A percentile compares a stretch with the other conserved stretches of the same genome.
These are phyloP conservation scores for Fusarium globosum DNA, from an alignment of 2,329 filamentous ascomycete genomes.

Conservation along the genomic window DNA sequence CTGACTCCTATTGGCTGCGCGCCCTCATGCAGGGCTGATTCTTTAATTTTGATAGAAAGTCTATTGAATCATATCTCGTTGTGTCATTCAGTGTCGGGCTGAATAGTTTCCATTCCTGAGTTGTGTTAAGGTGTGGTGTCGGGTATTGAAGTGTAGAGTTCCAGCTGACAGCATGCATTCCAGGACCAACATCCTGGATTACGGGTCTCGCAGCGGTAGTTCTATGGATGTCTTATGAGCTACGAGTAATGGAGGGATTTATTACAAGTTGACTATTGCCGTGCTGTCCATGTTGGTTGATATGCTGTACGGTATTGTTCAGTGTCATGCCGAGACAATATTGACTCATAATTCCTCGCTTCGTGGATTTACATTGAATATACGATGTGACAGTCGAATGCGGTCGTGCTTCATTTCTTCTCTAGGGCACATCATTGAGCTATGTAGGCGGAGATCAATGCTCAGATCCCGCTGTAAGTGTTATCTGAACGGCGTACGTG, in stretches of 20 bases:
- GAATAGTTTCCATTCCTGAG: conserved; percentile 23
- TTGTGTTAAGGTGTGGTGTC: conserved; percentile 18
- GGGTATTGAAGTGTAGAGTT: neutral
- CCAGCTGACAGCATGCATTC: conserved; percentile 17
- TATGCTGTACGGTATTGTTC: conserved; percentile 1
- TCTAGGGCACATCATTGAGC: neutral
- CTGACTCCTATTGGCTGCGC: neutral
- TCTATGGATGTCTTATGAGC: conserved; percentile 15
- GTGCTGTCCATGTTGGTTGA: neutral
- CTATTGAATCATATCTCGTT: conserved; percentile 2
- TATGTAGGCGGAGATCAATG: neutral
- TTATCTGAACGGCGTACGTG: neutral
- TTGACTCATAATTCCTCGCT: neutral
- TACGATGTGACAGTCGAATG: neutral
- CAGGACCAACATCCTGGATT: conserved; percentile 22
- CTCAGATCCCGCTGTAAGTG: neutral
- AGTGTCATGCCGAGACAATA: neutral
- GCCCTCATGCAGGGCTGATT: neutral
- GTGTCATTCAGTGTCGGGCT: conserved; percentile 12
- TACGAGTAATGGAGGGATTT: neutral
- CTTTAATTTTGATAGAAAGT: neutral
- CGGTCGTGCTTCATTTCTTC: neutral
- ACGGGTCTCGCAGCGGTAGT: conserved; percentile 7
- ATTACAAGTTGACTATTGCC: neutral
- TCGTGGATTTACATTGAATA: neutral